These are phyloP conservation scores for Skeletonema grethae DNA, from an alignment of 108 stramenopile species.

Conservation along the genomic window DNA sequence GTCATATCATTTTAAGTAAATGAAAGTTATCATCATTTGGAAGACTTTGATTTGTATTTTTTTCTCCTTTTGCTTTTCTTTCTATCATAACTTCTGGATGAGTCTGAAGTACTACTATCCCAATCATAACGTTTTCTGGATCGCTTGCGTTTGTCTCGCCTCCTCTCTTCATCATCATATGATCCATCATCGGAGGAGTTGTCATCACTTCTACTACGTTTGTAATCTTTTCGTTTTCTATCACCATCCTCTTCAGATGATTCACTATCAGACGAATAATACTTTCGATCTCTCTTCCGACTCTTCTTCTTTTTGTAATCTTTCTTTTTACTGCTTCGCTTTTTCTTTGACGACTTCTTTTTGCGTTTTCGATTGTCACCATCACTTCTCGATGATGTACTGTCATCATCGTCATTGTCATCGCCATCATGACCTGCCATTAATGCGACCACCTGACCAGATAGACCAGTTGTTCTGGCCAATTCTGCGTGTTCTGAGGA, in stretches of 20 bases:
- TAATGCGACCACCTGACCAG: slow-evolving; percentile 57
- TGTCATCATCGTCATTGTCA: slow-evolving; percentile 17
- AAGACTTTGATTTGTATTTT: slow-evolving; percentile 22
- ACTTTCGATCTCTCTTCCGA: slow-evolving; percentile 17
- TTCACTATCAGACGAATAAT: not conserved
- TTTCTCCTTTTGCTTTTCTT: slow-evolving; percentile 23
- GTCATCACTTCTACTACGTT: not conserved
- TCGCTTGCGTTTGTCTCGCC: not conserved
- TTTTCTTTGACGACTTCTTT: slow-evolving; percentile 35
- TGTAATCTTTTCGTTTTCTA: not conserved
- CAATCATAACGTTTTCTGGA: not conserved
- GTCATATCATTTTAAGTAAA: slow-evolving; percentile 1
- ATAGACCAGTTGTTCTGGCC: slow-evolving; percentile 47
- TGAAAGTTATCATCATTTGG: slow-evolving; percentile 3
- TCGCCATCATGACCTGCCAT: slow-evolving; percentile 45
- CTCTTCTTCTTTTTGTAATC: slow-evolving; percentile 33
- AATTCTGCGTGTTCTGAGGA: slow-evolving; percentile 53
- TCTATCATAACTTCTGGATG: slow-evolving; percentile 15
- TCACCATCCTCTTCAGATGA: not conserved
- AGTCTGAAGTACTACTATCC: slow-evolving; percentile 7
- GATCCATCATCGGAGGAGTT: not conserved
- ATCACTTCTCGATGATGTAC: not conserved
- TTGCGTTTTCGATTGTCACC: slow-evolving; percentile 9
- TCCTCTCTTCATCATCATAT: not conserved
- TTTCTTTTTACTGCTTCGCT: slow-evolving; percentile 28